Evolutionary conservation across 352 stramenopile species (phyloP).

Genomic region (Phytophthora sp.): DNA sequence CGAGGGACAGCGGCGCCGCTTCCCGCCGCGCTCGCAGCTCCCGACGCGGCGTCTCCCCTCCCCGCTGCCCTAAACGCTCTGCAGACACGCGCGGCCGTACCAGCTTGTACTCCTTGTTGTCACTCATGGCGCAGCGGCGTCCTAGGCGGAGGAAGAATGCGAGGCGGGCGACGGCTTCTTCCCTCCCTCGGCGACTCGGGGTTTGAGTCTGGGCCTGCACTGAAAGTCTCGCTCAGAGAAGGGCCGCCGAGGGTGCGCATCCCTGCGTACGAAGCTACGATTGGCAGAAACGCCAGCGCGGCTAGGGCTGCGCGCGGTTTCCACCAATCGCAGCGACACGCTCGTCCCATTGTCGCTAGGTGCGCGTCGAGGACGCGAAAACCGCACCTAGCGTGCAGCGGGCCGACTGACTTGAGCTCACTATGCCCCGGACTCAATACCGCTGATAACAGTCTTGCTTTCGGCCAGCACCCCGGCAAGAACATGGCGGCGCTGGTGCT

Average conservation of each 20-base stretch:
- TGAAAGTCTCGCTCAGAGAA: slow-evolving; percentile 37
- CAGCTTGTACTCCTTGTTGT: slow-evolving; percentile 88
- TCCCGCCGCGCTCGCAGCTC: not conserved
- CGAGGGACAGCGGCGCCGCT: not conserved
- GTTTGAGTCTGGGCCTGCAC: slow-evolving; percentile 20
- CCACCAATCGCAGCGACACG: slow-evolving; percentile 37
- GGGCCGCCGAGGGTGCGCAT: slow-evolving; percentile 6
- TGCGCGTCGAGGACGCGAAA: not conserved
- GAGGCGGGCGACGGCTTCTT: slow-evolving; percentile 29
- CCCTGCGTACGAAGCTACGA: slow-evolving; percentile 4
- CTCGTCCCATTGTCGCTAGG: too few relatives aligned
- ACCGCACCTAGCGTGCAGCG: too few relatives aligned
- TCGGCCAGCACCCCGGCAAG: not conserved
- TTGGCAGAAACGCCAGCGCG: slow-evolving; percentile 23
- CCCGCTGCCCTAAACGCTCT: not conserved
- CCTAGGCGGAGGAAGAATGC: slow-evolving; percentile 13
- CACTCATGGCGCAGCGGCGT: slow-evolving; percentile 41
- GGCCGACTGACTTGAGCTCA: too few relatives aligned
- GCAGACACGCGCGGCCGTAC: slow-evolving; percentile 32
- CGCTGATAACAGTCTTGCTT: not conserved
- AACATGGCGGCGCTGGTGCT: slow-evolving; percentile 20
- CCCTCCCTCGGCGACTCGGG: slow-evolving; percentile 16
- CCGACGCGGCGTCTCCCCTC: not conserved
- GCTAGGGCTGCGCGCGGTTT: slow-evolving; percentile 14
- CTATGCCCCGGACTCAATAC: too few relatives aligned